A percentile compares a stretch with the other conserved stretches of the same genome.
Evolutionary conservation across 768 basidiomycete genomes (phyloP).

Genomic region (Vararia minispora): DNA sequence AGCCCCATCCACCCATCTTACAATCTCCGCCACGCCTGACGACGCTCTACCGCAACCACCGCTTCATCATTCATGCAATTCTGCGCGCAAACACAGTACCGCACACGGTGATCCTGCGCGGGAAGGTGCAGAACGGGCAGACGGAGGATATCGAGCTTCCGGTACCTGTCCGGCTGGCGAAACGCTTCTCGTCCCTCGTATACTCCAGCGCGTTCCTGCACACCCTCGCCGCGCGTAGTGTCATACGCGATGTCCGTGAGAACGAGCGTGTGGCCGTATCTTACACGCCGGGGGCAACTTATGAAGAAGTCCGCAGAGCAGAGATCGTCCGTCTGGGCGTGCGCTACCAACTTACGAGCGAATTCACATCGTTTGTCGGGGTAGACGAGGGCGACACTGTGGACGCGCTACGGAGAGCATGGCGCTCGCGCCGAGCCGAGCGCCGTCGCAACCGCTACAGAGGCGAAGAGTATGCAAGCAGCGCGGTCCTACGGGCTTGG

Average conservation of each 20-base stretch:
- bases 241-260: conserved; percentile 45
- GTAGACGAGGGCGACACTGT: conserved; percentile 24
- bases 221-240: conserved; percentile 38
- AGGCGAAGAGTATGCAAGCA: too few species aligned
- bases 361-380: conserved; percentile 46
- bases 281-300: conserved; percentile 11
- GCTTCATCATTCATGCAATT: conserved; percentile 26
- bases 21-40: conserved; percentile 23
- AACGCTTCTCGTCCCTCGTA: conserved; percentile 8
- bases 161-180: conserved; percentile 18
- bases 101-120: conserved; percentile 17
- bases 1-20: too few species aligned
- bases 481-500: too few species aligned
- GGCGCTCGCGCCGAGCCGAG: background rate
- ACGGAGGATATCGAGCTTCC: conserved; percentile 10
- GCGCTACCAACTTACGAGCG: conserved; percentile 40
- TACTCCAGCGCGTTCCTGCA: conserved; percentile 28
- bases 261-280: conserved; percentile 11
- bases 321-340: conserved; percentile 39
- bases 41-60: conserved; percentile 23
- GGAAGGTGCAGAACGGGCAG: conserved; percentile 18
- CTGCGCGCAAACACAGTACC: conserved; percentile 17
- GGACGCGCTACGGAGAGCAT: conserved; percentile 11
- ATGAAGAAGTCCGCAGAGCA: conserved; percentile 28
- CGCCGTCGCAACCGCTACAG: too few species aligned